Conservation (phyloP, 2,329 filamentous ascomycete genomes). For the Fusarium secorum region DNA sequence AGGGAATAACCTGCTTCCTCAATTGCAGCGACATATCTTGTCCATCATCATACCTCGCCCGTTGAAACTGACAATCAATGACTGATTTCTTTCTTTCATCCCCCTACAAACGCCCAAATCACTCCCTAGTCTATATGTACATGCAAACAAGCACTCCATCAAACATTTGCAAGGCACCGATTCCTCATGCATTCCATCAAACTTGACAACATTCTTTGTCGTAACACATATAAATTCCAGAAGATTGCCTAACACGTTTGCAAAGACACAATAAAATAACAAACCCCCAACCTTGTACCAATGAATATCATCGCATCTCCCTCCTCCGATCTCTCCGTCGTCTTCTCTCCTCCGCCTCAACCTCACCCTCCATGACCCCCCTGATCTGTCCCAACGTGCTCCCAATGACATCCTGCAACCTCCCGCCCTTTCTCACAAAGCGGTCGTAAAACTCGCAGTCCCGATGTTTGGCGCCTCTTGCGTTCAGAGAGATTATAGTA, state of each 20-base stretch:
- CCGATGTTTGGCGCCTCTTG: constrained; percentile 30
- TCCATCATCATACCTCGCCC: not conserved
- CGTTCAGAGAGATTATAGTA: constrained; percentile 39
- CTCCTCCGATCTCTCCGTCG: constrained; percentile 11
- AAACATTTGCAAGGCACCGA: constrained; percentile 8
- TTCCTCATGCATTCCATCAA: not conserved
- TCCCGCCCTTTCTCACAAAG: constrained; percentile 38
- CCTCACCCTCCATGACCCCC: constrained; percentile 26
- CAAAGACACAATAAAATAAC: not conserved
- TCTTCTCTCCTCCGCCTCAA: constrained; percentile 19
- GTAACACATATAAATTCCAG: constrained; percentile 18
- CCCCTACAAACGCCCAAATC: not conserved
- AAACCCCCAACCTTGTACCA: not conserved
- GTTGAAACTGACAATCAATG: constrained; percentile 4
- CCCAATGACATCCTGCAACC: constrained; percentile 38
- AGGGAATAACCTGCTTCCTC: no score
- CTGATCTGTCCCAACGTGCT: constrained; percentile 38
- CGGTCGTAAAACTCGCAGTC: constrained; percentile 41
- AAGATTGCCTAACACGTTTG: constrained; percentile 5
- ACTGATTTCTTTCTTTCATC: not conserved
- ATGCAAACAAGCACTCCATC: constrained; percentile 5
- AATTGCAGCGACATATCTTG: not conserved
- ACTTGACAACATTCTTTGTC: not conserved
- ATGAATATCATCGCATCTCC: constrained; percentile 5
- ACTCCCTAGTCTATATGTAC: not conserved